These are phyloP conservation scores for Sporothrix phasma DNA, from an alignment of 2,329 filamentous ascomycete genomes.

Conservation along the genomic window DNA sequence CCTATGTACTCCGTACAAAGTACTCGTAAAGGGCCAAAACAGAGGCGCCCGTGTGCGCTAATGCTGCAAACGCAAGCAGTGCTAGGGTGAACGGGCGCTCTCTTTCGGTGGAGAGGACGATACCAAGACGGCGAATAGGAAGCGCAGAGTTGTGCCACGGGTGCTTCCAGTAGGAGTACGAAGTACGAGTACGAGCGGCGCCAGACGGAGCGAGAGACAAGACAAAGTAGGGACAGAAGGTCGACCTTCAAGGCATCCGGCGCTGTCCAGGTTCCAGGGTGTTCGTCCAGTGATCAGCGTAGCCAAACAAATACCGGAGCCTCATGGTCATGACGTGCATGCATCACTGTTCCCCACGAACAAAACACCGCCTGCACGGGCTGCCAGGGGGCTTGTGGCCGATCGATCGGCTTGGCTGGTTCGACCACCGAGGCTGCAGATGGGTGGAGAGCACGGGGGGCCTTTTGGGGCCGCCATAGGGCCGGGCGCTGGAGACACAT, in stretches of 20 bases:
- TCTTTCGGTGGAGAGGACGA: background rate
- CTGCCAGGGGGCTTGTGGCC: conserved; percentile 3
- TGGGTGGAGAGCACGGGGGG: background rate
- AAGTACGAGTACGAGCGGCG: background rate
- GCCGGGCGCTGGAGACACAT: background rate
- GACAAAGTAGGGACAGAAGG: background rate
- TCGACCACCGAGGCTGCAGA: conserved; percentile 10
- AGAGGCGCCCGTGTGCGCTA: background rate
- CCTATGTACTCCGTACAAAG: no score
- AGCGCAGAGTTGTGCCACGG: conserved; percentile 5
- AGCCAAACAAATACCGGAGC: background rate
- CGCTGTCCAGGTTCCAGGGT: background rate
- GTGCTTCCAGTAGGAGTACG: background rate
- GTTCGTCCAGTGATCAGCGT: no score
- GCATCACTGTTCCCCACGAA: conserved; percentile 1
- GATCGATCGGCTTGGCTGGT: conserved; percentile 11
- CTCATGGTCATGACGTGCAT: conserved; percentile 8
- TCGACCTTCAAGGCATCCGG: background rate
- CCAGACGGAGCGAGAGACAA: no score
- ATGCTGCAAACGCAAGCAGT: background rate
- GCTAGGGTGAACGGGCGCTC: background rate
- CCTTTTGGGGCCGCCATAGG: background rate
- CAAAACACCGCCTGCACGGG: conserved; percentile 7
- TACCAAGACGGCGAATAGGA: conserved; percentile 3
- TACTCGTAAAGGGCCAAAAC: background rate